Evolutionary conservation across 1,284 basidiomycete genomes (phyloP), one percentile per base, ranked within the genome.

Genomic region (Moniliella sp.): DNA sequence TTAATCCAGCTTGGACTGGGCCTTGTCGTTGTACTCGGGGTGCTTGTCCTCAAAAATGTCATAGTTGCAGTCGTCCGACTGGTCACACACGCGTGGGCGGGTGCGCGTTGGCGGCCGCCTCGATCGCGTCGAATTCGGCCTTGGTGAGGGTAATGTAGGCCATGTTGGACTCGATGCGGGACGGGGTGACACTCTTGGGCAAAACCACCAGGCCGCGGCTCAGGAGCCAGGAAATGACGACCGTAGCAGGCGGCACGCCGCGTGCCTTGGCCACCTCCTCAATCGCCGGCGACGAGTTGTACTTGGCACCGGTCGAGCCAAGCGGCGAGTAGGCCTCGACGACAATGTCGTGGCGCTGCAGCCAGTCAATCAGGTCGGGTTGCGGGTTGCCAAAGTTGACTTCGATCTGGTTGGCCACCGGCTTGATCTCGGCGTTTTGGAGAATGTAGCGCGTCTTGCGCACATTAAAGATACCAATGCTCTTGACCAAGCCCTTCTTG

Each of bases 351-450:
- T 31, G 30, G 27, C 17, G 9, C 33, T 67, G 37, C 45, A 74
- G 76, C 63, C 72, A 65, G 35, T 80, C 62, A 19, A 86, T 67
- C 17, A 86, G 67, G 46, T 81, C 76, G 1, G 74, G 74, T 59
- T 86, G 80, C 13, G 81, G 76, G 47, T n/a, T 43, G 25, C 46
- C 46, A 15, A 39, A 40, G 37, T 50, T 51, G 39, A 53, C 48
- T 30, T 53, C 50, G 31, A 53, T 48, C 39, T 53, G 50, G 43
- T 53, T 53, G 37, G 48, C 42, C 28, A 45, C 39, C 15, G 50
- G 50, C 32, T 49, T 47, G 42, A 48, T 35, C 18, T 18, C 16
- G 12, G 42, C 23, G 15, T 42, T 28, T 14, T 46, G 36, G 21
- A 46, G 33, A 15, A 38, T 27, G 33, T 53, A 38, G 32, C 39